Base-by-base conservation (phyloP, 2,329 filamentous ascomycete species). In the Diaporthe destruens region DNA sequence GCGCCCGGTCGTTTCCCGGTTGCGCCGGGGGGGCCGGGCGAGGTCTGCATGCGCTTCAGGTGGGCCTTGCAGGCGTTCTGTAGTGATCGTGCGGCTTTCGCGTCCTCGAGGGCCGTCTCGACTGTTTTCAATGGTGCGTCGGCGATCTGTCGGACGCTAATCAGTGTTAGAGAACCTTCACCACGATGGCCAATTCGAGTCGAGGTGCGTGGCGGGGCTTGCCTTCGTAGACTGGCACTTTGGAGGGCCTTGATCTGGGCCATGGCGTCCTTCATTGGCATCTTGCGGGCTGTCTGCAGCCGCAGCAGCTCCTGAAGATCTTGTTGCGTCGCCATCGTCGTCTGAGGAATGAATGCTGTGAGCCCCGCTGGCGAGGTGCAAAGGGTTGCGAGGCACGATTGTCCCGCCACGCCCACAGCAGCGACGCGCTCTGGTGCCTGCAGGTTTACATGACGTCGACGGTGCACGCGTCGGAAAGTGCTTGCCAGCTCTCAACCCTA, bases 271-370 rank as follows among this genome's bases (percentile, higher is more conserved):
- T 91, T 84, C 82, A 91, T 89, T 4, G 89, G 83, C 68, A 89
- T 81, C 77, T 89, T 91, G 69, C 88, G 87, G 59, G 86, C 84
- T 4, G 88, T 91, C 76, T 91, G 82, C 70, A 91, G 84, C 59
- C 89, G 88, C 69, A 91, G 83, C 20, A 91, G 85, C 77, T 90
- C 89, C 76, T 91, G 88, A 29, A 91, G 80, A 75, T 91, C 89
- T 73, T 88, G 85, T 75, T 90, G 87, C 1, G 86, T 83, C 9
- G 87, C 84, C 88, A 90, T 90, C 3, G 23, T 75, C 6, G 34
- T 34, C 14, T 53, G 42, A 36, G 9, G 18, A 12, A 8, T 20
- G 11, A 18, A 8, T 49, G n/a, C 12, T 7, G 7, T 32, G 18
- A 39, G 1, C 8, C 25, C 7, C 6, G 34, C 5, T 23, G 5